Percentiles rank a stretch among this genome's conserved stretches.
phyloP scores from a whole-genome alignment of 2,329 filamentous ascomycete genomes.

The Hymenoscyphus linearis region DNA sequence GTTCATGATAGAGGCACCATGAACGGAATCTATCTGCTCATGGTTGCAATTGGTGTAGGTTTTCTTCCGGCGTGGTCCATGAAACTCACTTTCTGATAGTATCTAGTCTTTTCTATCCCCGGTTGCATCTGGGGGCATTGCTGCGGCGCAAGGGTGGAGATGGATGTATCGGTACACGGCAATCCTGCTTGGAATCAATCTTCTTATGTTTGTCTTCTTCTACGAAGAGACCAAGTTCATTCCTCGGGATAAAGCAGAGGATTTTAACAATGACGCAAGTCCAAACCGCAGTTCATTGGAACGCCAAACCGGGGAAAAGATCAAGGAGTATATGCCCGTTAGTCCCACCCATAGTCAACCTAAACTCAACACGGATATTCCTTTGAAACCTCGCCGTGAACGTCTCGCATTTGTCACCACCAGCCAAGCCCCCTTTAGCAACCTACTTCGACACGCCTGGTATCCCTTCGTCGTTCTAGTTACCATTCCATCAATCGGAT shows the following conservation, averaged over 20 bases:
- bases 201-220: slow-evolving; percentile 38
- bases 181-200: slow-evolving; percentile 36
- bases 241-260: neutral
- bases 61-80: neutral
- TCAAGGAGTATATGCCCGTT: neutral
- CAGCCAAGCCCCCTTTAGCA: slow-evolving; percentile 21
- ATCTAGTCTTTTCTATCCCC: slow-evolving; percentile 33
- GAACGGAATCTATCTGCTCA: slow-evolving; percentile 42
- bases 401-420: slow-evolving; percentile 34
- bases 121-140: slow-evolving; percentile 36
- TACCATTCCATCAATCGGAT: slow-evolving; percentile 37
- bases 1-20: slow-evolving; percentile 42
- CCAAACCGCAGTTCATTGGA: neutral
- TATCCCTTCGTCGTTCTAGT: slow-evolving; percentile 35
- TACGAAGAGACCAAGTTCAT: slow-evolving; percentile 40
- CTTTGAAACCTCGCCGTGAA: slow-evolving; percentile 39
- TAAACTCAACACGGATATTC: slow-evolving; percentile 24
- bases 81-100: neutral
- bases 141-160: slow-evolving; percentile 40
- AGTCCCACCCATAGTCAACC: neutral
- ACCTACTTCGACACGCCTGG: slow-evolving; percentile 33
- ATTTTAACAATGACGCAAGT: neutral
- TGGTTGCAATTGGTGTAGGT: slow-evolving; percentile 27
- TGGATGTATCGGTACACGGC: slow-evolving; percentile 45
- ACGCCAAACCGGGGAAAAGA: neutral